Evolutionary conservation across 1,139 yeast species (phyloP), one percentile per base, ranked within the genome.

Genomic region (Candida neerlandica): DNA sequence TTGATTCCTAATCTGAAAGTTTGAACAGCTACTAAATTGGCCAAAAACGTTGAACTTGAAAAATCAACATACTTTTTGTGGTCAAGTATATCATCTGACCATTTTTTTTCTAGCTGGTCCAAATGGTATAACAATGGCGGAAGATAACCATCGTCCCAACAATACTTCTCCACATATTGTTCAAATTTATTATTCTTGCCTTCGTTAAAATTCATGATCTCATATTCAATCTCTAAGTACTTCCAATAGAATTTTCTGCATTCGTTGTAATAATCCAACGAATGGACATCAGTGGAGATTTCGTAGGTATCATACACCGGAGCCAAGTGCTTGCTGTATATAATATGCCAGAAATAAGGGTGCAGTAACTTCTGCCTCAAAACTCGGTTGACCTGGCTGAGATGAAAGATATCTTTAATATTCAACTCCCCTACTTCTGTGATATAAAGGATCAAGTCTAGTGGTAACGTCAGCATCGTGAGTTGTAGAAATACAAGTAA

Each of bases 381-480:
- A 19, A 44, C 37, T 16, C 46, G 45, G 46, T 55, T 57, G 4
- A 58, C 47, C 33, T 53, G 55, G 30, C 56, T 45, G 23, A 69
- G 47, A 29, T 43, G 41, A 9, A 66, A 35, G 1, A 65, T 61
- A 55, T 69, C 71, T 5, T 47, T 39, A 9, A 65, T 52, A 3
- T 41, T 45, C 35, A 68, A 51, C 3, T 39, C 32, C 2, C 71
- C 70, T 10, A 46, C 23, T n/a, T 53, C 53, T 19, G 55, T 32
- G 3, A 55, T 55, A 16, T 44, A 41, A 2, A 55, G 32, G 1
- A 52, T 33, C 9, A 56, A 26, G 47, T 55, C 58, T 6, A 50
- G 32, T 9, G 57, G 53, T 15, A 58, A 48, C 3, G 46, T 45
- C 47, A 45, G 48, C 54, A 51, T 49, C 14, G 7, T 14, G 35